These are phyloP conservation scores for Tetracladium setigerum DNA, from an alignment of 495 filamentous ascomycete genomes.

Conservation along the genomic window DNA sequence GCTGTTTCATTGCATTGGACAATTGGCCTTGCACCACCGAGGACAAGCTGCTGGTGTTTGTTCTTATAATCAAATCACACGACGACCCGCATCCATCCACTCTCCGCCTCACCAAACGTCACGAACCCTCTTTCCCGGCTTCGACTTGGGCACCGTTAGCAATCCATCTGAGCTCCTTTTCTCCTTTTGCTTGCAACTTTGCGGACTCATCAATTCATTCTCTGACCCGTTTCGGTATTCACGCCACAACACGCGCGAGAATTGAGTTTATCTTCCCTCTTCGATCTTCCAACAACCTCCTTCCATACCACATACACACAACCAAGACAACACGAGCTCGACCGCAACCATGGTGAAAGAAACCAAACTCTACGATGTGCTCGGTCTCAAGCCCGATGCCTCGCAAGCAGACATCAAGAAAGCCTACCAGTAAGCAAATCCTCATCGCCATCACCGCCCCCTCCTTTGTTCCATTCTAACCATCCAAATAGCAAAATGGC, in stretches of 20 bases:
- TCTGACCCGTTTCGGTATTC: slow-evolving; percentile 10
- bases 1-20: too few species aligned
- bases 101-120: too few species aligned
- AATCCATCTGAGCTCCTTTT: too few species aligned
- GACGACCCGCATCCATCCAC: too few species aligned
- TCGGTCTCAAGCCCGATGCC: slow-evolving; percentile 69
- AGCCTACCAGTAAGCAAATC: slow-evolving; percentile 65
- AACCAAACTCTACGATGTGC: slow-evolving; percentile 74
- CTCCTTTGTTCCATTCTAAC: slow-evolving; percentile 8
- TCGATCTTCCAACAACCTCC: too few species aligned
- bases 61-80: too few species aligned
- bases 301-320: too few species aligned
- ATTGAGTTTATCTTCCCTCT: background rate
- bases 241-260: slow-evolving; percentile 3
- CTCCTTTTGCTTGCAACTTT: too few species aligned
- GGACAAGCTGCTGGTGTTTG: too few species aligned
- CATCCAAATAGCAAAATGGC: slow-evolving; percentile 60
- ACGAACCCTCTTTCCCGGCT: too few species aligned
- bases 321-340: background rate
- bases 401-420: slow-evolving; percentile 96
- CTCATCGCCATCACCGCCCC: background rate
- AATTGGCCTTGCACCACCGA: too few species aligned
- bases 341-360: slow-evolving; percentile 68
- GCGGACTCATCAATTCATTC: slow-evolving; percentile 7
- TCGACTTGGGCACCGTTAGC: too few species aligned